phyloP scores from a whole-genome alignment of 495 filamentous ascomycete genomes.

The Trichoderma orchidacearum region DNA sequence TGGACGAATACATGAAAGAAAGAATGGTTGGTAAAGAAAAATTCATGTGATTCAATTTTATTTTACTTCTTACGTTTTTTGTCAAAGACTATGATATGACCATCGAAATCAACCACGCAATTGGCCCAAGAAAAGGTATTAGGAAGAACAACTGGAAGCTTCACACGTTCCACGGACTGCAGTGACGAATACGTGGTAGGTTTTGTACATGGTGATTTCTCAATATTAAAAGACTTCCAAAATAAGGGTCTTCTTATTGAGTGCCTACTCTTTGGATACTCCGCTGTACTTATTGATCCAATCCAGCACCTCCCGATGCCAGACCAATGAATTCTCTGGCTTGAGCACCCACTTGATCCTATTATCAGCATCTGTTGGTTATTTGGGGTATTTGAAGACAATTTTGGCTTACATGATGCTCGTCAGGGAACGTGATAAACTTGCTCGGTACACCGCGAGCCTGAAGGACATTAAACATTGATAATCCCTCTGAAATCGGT shows the following conservation, averaged over 20 bases:
- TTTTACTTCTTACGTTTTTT: too few relatives aligned
- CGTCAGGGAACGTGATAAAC: constrained; percentile 74
- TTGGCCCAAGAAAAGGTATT: background rate
- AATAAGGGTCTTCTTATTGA: background rate
- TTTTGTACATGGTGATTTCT: too few relatives aligned
- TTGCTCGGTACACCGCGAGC: constrained; percentile 53
- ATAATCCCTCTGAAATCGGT: constrained; percentile 68
- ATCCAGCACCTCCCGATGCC: constrained; percentile 78
- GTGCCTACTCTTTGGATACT: constrained; percentile 18
- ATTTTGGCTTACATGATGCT: constrained; percentile 40
- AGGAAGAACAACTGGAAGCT: background rate
- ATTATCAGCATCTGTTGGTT: constrained; percentile 5
- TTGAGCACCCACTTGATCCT: constrained; percentile 67
- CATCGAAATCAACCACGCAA: background rate
- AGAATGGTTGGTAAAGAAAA: too few relatives aligned
- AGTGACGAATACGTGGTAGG: too few relatives aligned
- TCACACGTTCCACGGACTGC: background rate
- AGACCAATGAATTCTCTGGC: constrained; percentile 78
- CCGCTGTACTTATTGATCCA: constrained; percentile 83
- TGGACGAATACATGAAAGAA: too few relatives aligned
- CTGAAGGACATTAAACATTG: constrained; percentile 84
- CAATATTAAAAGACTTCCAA: too few relatives aligned
- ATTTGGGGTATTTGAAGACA: background rate
- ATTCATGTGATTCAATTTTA: too few relatives aligned
- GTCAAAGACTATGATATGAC: background rate